phyloP scores from a whole-genome alignment of 2,329 filamentous ascomycete species.

The Alternaria arborescens region DNA sequence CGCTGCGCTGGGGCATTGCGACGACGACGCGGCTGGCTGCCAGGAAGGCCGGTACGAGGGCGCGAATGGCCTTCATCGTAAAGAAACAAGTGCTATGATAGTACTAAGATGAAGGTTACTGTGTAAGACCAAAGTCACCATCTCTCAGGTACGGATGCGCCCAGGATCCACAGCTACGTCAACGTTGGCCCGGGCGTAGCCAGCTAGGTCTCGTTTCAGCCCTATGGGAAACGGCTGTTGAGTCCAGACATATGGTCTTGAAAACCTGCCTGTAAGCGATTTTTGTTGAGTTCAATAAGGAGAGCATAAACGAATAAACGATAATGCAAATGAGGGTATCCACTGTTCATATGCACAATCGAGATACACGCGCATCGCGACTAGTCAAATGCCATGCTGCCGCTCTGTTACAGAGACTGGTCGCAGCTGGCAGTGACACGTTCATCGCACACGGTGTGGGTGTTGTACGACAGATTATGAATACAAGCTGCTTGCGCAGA shows the following conservation, averaged over 20 bases:
- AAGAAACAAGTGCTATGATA: conserved; percentile 8
- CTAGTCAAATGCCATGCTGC: background rate
- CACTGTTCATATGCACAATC: background rate
- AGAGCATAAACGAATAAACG: background rate
- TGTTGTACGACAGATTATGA: background rate
- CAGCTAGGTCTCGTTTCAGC: conserved; percentile 14
- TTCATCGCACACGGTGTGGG: background rate
- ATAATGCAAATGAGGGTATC: background rate
- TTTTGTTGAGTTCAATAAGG: background rate
- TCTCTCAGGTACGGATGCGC: conserved; percentile 8
- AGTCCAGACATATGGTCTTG: background rate
- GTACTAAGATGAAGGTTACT: background rate
- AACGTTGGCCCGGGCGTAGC: conserved; percentile 10
- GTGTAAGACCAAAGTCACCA: background rate
- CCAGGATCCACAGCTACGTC: conserved; percentile 11
- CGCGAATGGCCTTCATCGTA: conserved; percentile 29
- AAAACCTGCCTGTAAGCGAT: background rate
- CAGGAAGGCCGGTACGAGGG: conserved; percentile 24
- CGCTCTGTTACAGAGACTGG: background rate
- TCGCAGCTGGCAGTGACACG: background rate
- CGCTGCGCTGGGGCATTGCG: conserved; percentile 29
- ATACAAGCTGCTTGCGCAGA: background rate
- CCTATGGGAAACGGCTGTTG: background rate
- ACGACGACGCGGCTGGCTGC: conserved; percentile 18
- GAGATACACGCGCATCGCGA: background rate